A percentile compares a stretch with the other conserved stretches of the same genome.
phyloP scores from a whole-genome alignment of 441 rosid species.

The Geranium incanum region DNA sequence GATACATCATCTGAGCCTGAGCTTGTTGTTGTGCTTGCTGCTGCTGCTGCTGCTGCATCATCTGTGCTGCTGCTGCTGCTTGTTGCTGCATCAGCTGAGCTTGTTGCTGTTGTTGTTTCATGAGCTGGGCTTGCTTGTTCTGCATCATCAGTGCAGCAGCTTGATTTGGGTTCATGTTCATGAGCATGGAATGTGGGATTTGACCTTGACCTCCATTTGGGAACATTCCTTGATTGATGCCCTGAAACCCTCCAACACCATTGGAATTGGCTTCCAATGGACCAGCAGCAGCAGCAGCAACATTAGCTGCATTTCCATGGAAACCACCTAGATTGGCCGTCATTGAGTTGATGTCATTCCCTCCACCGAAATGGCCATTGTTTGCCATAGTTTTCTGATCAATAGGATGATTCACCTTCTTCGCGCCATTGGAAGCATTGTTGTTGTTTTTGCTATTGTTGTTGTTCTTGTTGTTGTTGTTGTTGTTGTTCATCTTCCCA shows the following conservation, averaged over 20 bases:
- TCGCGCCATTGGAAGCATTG: neutral
- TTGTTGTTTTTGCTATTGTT: no score
- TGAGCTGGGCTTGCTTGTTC: constrained; percentile 18
- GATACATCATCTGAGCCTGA: constrained; percentile 51
- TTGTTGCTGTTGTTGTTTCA: neutral
- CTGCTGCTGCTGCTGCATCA: no score
- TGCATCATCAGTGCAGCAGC: constrained; percentile 30
- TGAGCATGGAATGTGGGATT: constrained; percentile 34
- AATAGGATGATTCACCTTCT: no score
- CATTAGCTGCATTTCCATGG: neutral
- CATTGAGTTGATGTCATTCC: constrained; percentile 39
- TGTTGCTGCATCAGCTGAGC: neutral
- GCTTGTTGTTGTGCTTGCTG: no score
- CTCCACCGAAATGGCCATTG: constrained; percentile 26
- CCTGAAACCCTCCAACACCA: no score
- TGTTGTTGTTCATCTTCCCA: neutral
- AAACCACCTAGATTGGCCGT: constrained; percentile 39
- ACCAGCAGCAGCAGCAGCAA: no score
- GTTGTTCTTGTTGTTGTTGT: constrained; percentile 14
- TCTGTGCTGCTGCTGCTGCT: neutral
- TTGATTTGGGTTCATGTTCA: constrained; percentile 32
- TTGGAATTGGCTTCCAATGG: no score
- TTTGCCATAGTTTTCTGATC: constrained; percentile 40
- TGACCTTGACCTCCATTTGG: constrained; percentile 27
- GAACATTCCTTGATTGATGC: neutral